Base-by-base conservation (phyloP, 768 basidiomycete genomes). In the Macrocybe gigantea region DNA sequence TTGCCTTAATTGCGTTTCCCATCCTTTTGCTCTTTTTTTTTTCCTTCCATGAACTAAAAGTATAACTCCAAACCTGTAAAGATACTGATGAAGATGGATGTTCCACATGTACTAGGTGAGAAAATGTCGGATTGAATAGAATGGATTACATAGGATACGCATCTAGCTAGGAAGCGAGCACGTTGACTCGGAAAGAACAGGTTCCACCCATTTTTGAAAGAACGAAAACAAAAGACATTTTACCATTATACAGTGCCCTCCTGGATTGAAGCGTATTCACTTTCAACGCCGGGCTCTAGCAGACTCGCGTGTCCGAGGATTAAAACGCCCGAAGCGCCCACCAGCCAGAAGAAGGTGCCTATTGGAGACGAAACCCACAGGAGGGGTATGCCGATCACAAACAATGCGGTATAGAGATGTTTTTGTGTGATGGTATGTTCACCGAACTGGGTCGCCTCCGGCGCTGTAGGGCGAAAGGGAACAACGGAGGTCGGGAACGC, bases 241-340 rank as follows among this genome's bases (percentile, higher is more conserved):
- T 39, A 5, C 38, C 38, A 39, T 39, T 39, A 7, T 39, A 7
- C 38, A 13, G 13, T 11, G 8, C 32, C 32, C 29, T 86, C 87
- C 64, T 87, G 78, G n/a, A 92, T 85, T 38, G 70, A 60, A 3
- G 86, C 82, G 56, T 96, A 96, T 64, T 95, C 93, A 69, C 87
- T 89, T 69, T 98, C 95, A 46, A 96, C 79, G 29, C 95, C 95
- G 2, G 94, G 95, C 66, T 98, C 95, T 53, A 97, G 82, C 53
- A 97, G 52, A 48, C 78, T 78, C 2, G 95, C 95, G 60, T 98
- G 95, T 7, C 74, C 82, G 52, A 95, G 72, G 58, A 98, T 89
- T 52, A 95, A 70, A 51, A 94, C 74, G 13, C 80, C 76, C 1
- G 90, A 93, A 1, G 88, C 86, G 13, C 93, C 93, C 50, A 95